Evolutionary conservation across 495 filamentous ascomycete species (phyloP).

Genomic region (Hyaloscypha bicolor): DNA sequence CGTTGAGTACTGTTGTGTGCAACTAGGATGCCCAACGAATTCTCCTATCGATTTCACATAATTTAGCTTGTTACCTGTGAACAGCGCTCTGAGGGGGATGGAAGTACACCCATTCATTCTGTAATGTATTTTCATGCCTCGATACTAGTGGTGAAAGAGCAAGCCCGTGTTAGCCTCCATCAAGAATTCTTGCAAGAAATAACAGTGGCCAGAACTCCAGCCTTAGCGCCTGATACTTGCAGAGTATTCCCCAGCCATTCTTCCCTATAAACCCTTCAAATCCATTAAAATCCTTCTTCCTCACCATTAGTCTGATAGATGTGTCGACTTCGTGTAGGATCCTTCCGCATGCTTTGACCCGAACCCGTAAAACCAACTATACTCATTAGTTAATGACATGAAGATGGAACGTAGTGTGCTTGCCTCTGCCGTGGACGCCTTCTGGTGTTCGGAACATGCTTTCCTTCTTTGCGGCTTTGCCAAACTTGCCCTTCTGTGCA

Average conservation of each 20-base stretch:
- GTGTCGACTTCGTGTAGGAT: constrained; percentile 78
- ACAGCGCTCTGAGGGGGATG: constrained; percentile 4
- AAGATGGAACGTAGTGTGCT: constrained; percentile 19
- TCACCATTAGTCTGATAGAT: constrained; percentile 85
- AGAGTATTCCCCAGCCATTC: constrained; percentile 3
- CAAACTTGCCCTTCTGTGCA: constrained; percentile 74
- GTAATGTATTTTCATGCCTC: constrained; percentile 5
- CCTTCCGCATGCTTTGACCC: constrained; percentile 92
- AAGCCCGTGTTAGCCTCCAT: constrained; percentile 34
- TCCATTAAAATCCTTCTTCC: constrained; percentile 27
- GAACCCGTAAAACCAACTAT: constrained; percentile 96
- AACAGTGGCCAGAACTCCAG: constrained; percentile 17
- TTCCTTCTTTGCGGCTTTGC: constrained; percentile 79
- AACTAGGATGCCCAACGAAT: background rate
- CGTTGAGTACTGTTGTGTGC: background rate
- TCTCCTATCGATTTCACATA: constrained; percentile 19
- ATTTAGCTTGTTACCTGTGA: constrained; percentile 27
- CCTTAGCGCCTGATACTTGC: constrained; percentile 36
- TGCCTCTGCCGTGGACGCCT: constrained; percentile 83
- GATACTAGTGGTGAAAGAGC: constrained; percentile 12
- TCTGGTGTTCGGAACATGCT: constrained; percentile 97
- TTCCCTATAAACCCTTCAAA: background rate
- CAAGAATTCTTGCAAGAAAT: constrained; percentile 12
- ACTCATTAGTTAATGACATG: constrained; percentile 11
- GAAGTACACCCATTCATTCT: constrained; percentile 16